phyloP scores from a whole-genome alignment of 169 alveolate species.

The Plasmodium coatneyi region DNA sequence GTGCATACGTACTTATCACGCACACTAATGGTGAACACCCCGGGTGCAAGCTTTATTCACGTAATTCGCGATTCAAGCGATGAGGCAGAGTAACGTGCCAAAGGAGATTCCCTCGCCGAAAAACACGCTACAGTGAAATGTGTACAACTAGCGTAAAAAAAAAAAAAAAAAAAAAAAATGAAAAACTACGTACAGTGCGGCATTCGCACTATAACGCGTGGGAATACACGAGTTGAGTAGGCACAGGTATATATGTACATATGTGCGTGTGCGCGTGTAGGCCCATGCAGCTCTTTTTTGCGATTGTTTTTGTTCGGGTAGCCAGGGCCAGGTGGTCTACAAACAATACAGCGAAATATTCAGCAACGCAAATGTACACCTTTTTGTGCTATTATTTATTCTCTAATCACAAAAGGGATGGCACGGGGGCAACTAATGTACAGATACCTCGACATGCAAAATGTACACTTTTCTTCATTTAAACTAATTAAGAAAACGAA shows the following conservation, averaged over 20 bases:
- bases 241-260: neutral
- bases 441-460: neutral
- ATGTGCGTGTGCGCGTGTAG: neutral
- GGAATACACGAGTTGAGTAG: neutral
- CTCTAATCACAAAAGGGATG: neutral
- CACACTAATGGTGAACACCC: neutral
- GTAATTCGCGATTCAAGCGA: neutral
- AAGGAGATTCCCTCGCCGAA: neutral
- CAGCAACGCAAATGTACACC: neutral
- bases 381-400: neutral
- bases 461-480: neutral
- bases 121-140: neutral
- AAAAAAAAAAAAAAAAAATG: neutral
- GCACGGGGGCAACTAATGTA: neutral
- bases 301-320: neutral
- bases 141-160: neutral
- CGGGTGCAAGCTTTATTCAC: neutral
- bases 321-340: neutral
- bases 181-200: neutral
- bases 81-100: neutral
- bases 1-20: neutral
- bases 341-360: neutral
- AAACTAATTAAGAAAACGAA: neutral
- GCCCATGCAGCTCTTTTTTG: neutral
- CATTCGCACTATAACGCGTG: neutral